Conservation (phyloP, 805 yeast genomes). For the Wickerhamomyces tratensis region DNA sequence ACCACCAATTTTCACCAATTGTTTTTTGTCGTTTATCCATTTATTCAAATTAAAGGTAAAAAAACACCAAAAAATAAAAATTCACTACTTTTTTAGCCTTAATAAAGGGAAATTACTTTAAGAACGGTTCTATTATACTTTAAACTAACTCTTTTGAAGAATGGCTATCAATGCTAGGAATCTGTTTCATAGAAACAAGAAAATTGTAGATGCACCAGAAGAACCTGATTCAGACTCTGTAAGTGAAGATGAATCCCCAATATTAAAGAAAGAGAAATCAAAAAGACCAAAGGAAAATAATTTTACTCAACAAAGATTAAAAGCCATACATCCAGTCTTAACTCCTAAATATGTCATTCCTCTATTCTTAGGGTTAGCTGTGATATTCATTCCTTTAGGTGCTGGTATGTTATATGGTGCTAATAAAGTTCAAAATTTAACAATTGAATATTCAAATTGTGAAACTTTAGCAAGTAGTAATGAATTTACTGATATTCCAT, state of each 20-base stretch:
- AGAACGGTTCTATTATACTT: too few relatives aligned
- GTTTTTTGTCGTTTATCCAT: too few relatives aligned
- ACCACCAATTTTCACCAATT: too few relatives aligned
- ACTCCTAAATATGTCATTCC: conserved; percentile 89
- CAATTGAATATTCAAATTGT: conserved; percentile 73
- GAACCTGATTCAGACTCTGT: conserved; percentile 32
- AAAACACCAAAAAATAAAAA: too few relatives aligned
- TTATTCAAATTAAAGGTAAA: too few relatives aligned
- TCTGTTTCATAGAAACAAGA: conserved; percentile 12
- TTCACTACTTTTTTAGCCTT: too few relatives aligned
- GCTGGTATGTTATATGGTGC: conserved; percentile 71
- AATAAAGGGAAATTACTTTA: too few relatives aligned
- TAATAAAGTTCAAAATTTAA: conserved; percentile 59
- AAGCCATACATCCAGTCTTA: conserved; percentile 65
- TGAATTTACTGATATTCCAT: conserved; percentile 43
- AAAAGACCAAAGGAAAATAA: conserved; percentile 67
- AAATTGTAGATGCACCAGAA: conserved; percentile 4
- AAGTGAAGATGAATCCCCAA: conserved; percentile 32
- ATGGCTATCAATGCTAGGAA: conserved; percentile 17
- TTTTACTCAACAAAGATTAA: conserved; percentile 58
- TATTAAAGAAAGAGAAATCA: conserved; percentile 32
- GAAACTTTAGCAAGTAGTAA: conserved; percentile 35
- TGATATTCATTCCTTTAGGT: conserved; percentile 86
- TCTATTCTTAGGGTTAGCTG: conserved; percentile 59
- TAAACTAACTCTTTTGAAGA: too few relatives aligned